These are phyloP conservation scores for Artemisia annua DNA, from an alignment of 129 eudicot genomes.

Conservation along the genomic window DNA sequence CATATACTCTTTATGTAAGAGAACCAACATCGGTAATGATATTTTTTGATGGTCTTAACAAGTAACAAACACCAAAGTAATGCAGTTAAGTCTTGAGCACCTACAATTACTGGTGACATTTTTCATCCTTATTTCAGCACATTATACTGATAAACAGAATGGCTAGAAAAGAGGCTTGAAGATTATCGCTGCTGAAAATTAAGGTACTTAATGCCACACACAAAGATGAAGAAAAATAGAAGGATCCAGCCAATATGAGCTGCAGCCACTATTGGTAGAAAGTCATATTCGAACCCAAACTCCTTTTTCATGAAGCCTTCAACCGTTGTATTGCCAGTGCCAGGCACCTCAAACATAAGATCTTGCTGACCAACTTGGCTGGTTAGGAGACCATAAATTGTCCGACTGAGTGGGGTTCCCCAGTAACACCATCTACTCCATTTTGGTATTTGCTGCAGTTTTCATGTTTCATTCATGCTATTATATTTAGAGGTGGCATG, in stretches of 20 bases:
- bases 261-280: slow-evolving; percentile 26
- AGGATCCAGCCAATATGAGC: slow-evolving; percentile 29
- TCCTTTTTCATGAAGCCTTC: slow-evolving; percentile 22
- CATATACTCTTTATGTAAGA: too few relatives aligned
- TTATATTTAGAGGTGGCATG: too few relatives aligned
- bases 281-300: slow-evolving; percentile 31
- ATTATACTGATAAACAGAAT: background rate
- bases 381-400: slow-evolving; percentile 34
- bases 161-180: background rate
- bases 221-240: slow-evolving; percentile 26
- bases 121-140: background rate
- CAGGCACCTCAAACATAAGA: slow-evolving; percentile 23
- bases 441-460: slow-evolving; percentile 30
- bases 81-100: too few relatives aligned
- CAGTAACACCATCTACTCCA: slow-evolving; percentile 41
- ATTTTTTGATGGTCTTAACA: too few relatives aligned
- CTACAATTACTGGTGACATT: background rate
- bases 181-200: slow-evolving; percentile 30
- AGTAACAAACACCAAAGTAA: too few relatives aligned
- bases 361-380: slow-evolving; percentile 26
- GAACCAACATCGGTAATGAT: too few relatives aligned
- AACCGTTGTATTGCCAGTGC: slow-evolving; percentile 20
- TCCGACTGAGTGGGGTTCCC: slow-evolving; percentile 35
- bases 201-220: slow-evolving; percentile 36
- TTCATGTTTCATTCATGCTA: too few relatives aligned